Evolutionary conservation across 768 basidiomycete species (phyloP).

Genomic region (Auricularia sp.): DNA sequence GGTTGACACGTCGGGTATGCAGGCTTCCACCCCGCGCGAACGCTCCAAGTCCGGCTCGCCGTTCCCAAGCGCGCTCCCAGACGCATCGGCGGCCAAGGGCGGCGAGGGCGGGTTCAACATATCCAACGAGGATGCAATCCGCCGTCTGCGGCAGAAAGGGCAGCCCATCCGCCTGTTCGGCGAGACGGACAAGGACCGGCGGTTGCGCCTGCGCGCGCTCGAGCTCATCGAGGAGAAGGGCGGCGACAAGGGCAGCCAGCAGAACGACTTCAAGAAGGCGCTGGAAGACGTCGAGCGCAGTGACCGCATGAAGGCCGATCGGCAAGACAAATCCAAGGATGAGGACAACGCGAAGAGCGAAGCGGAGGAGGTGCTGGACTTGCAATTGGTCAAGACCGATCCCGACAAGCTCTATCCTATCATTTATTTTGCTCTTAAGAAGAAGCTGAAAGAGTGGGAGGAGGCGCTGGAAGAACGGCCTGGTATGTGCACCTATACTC

Average conservation of each 20-base stretch:
- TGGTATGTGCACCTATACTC: constrained; percentile 36
- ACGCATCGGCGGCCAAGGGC: constrained; percentile 22
- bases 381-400: constrained; percentile 76
- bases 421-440: constrained; percentile 92
- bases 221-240: constrained; percentile 93
- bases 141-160: constrained; percentile 80
- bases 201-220: constrained; percentile 80
- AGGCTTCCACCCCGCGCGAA: constrained; percentile 14
- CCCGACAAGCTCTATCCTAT: constrained; percentile 93
- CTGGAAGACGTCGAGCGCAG: constrained; percentile 80
- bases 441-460: constrained; percentile 91
- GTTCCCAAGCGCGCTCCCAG: constrained; percentile 16
- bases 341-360: constrained; percentile 51
- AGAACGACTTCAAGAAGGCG: constrained; percentile 87
- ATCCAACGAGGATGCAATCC: constrained; percentile 85
- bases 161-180: constrained; percentile 94
- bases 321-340: constrained; percentile 34
- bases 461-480: constrained; percentile 90
- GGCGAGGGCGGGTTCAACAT: constrained; percentile 58
- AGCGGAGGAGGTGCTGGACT: constrained; percentile 58
- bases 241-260: constrained; percentile 59
- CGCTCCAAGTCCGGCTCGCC: constrained; percentile 14
- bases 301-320: constrained; percentile 34
- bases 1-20: not conserved
- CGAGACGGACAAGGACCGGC: constrained; percentile 88